A percentile compares a stretch with the other conserved stretches of the same genome.
phyloP scores from a whole-genome alignment of 305 asterid genomes.

The Coffea humblotiana region DNA sequence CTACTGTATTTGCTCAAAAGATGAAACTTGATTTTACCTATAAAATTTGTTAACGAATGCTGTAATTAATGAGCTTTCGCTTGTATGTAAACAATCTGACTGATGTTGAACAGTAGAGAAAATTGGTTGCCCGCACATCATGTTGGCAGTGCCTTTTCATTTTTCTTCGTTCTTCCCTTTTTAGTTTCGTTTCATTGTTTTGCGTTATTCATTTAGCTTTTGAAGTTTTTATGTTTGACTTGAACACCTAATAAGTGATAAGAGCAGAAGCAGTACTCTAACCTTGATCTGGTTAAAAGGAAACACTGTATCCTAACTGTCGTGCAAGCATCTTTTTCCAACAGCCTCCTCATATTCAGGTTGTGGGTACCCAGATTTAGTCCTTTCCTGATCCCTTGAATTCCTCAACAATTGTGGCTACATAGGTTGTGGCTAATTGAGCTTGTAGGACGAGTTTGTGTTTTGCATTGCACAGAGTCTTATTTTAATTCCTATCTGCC shows the following conservation, averaged over 20 bases:
- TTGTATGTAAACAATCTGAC: neutral
- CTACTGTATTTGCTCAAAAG: neutral
- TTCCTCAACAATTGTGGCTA: neutral
- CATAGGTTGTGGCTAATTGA: neutral
- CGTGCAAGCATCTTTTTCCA: neutral
- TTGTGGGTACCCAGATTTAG: neutral
- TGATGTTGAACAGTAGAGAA: neutral
- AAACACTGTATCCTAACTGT: neutral
- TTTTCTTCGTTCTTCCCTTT: neutral
- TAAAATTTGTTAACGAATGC: neutral
- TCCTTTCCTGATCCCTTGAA: neutral
- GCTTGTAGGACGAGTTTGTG: neutral
- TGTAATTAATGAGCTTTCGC: neutral
- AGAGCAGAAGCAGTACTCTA: neutral
- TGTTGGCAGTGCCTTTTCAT: neutral
- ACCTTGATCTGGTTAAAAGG: neutral
- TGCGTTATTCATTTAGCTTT: neutral
- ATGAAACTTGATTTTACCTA: neutral
- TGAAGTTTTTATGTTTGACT: neutral
- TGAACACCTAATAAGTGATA: neutral
- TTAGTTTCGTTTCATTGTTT: neutral
- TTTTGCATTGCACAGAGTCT: neutral
- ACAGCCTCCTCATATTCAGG: neutral
- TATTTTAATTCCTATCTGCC: neutral
- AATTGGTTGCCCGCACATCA: neutral